A percentile compares a stretch with the other conserved stretches of the same genome.
These are phyloP conservation scores for Sequoia sempervirens DNA, from an alignment of 75 land plant species.

Conservation along the genomic window DNA sequence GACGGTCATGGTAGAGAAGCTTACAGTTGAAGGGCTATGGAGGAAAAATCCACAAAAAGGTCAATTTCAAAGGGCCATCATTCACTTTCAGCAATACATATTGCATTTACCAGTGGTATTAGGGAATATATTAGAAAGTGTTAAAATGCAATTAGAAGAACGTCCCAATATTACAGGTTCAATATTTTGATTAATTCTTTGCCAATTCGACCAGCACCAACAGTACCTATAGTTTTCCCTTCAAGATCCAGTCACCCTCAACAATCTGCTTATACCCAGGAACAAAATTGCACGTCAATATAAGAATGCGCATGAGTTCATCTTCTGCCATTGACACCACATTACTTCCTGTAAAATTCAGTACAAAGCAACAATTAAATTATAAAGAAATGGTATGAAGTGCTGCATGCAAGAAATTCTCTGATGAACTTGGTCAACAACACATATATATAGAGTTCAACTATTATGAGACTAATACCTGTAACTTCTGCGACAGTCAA, in stretches of 20 bases:
- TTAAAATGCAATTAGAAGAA: neutral
- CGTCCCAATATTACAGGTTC: slow-evolving; percentile 34
- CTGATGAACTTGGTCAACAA: neutral
- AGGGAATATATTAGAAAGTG: neutral
- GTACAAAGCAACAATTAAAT: neutral
- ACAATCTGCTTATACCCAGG: slow-evolving; percentile 75
- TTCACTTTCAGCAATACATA: neutral
- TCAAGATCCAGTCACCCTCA: slow-evolving; percentile 85
- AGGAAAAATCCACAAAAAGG: neutral
- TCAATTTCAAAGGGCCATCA: slow-evolving; percentile 38
- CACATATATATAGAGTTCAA: neutral
- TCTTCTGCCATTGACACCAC: slow-evolving; percentile 98
- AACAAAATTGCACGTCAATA: slow-evolving; percentile 71
- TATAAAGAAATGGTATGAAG: neutral
- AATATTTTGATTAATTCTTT: slow-evolving; percentile 67
- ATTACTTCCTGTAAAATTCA: too few relatives aligned
- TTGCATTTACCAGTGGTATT: neutral
- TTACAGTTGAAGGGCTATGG: slow-evolving; percentile 78
- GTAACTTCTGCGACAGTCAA: slow-evolving; percentile 92
- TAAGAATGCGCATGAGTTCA: slow-evolving; percentile 89
- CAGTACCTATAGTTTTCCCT: slow-evolving; percentile 80
- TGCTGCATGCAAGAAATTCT: neutral
- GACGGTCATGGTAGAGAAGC: slow-evolving; percentile 81
- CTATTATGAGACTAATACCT: slow-evolving; percentile 12
- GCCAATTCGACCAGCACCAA: slow-evolving; percentile 95